Base-by-base conservation (phyloP, 768 basidiomycete species). In the Agaricus subrufescens region DNA sequence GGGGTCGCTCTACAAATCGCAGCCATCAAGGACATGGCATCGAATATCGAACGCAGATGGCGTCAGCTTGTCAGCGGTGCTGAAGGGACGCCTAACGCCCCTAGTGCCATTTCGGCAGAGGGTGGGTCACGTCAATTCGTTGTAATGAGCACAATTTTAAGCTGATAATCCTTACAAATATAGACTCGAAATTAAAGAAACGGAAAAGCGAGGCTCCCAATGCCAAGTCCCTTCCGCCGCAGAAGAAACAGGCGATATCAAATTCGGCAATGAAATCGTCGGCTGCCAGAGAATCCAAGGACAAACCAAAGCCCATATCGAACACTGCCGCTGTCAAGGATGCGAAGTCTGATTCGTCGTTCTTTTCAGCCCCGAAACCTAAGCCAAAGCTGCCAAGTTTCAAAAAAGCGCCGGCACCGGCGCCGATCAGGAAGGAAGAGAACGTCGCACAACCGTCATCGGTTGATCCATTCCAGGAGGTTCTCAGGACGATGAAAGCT, bases 11-110 rank as follows among this genome's bases (percentile, higher is more conserved):
- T 67, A 62, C 61, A 53, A 50, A 75, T 68, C 70, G 70, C 78
- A 93, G 91, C 91, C 74, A 82, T 91, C 86, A 89, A 91, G 85
- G 91, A 93, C 75, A 90, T 93, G 88, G 91, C 91, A 64, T 83
- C 82, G 68, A 91, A 90, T 75, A 77, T 93, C 75, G 89, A 91
- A 73, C 83, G 83, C 65, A 85, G 84, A 75, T 93, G 91, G 91
- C 83, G 88, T 56, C 74, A 75, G 59, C 73, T 89, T 69, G 74
- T 87, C 47, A 60, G 65, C 55, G 69, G 64, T 50, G 75, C 72
- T 67, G 73, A 74, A 66, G 64, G 68, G 63, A 65, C 64, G 58
- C 60, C 63, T 63, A 82, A 76, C 66, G 71, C 69, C 56, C 61
- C 65, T 51, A 70, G 81, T 73, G 76, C 68, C 66, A 75, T 79